Base-by-base conservation (phyloP, 495 filamentous ascomycete species). In the Cenococcum geophilum region DNA sequence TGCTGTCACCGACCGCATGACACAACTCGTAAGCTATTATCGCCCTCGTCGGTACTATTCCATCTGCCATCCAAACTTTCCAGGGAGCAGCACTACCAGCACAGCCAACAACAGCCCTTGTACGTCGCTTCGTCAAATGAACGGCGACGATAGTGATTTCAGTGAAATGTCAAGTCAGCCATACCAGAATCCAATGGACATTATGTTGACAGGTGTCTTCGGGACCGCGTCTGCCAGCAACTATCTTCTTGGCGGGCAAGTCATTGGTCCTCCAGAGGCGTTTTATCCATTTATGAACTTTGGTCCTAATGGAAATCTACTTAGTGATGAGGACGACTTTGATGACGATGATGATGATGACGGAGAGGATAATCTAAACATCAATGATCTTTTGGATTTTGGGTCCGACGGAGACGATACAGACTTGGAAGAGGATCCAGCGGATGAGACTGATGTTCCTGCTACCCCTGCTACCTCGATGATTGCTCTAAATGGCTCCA, bases 301-400 rank as follows among this genome's bases (percentile, higher is more conserved):
- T 56, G 74, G 76, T 45, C 76, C 81, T 37, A 78, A 83, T 60
- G 80, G 78, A 54, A 76, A 75, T 5, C 76, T 82, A 25, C 48
- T 62, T 18, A 66, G 70, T 35, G 68, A 72, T 14, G 55, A 52
- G 18, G 60, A 63, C 16, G 55, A 70, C 48, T 76, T 79, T 37
- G 77, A 80, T 18, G 82, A 81, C 40, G 79, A 79, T 40, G 76
- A 78, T 35, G 78, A 79, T 21, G 81, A 87, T 42, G 86, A 89
- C 42, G 83, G 82, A n/a, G 86, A 88, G 64, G 77, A 80, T 40
- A 74, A 79, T 32, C 74, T 86, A 49, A 83, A 84, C 61, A 76
- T 91, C 10, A 81, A 87, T 42, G 87, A 90, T 60, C 89, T 91
- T 59, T 80, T 92, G 61, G 79, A 85, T 45, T 86, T 91, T 64